Evolutionary conservation across 1,284 basidiomycete species (phyloP).

Genomic region (Cronartium ribicola): DNA sequence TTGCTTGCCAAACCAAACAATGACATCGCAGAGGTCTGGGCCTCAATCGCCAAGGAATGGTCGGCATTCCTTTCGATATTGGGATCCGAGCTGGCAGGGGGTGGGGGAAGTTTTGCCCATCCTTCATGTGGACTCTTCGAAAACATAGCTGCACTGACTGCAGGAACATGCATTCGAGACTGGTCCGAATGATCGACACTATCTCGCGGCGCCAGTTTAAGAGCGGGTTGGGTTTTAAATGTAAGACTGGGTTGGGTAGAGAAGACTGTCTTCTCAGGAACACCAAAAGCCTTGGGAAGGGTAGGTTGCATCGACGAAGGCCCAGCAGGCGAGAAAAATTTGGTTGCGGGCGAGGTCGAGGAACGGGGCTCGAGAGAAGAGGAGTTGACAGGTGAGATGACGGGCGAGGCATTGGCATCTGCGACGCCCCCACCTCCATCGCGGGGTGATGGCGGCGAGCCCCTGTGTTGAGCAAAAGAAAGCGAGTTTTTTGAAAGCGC

Average conservation of each 20-base stretch:
- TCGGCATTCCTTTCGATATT: not conserved
- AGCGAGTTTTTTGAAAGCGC: not conserved
- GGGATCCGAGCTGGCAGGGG: not conserved
- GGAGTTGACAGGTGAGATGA: not conserved
- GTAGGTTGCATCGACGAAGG: too few species aligned
- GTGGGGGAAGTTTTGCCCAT: not conserved
- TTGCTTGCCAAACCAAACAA: conserved; percentile 4
- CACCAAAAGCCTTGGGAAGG: too few species aligned
- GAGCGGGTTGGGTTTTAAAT: too few species aligned
- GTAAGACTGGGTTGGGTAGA: too few species aligned
- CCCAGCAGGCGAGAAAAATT: too few species aligned
- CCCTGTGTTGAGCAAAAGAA: conserved; percentile 6
- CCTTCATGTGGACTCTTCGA: not conserved
- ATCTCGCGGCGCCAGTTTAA: too few species aligned
- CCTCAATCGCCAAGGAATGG: not conserved
- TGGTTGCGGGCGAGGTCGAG: too few species aligned
- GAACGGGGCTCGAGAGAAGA: not conserved
- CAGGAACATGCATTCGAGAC: not conserved
- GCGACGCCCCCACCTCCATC: not conserved
- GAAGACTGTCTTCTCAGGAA: too few species aligned
- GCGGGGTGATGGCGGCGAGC: not conserved
- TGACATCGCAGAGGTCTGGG: not conserved
- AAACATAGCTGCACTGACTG: not conserved
- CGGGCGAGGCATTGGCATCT: not conserved
- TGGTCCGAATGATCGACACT: too few species aligned